Evolutionary conservation across 345 rosid genomes (phyloP), one percentile per base, ranked within the genome.

Genomic region (Raphanus raphanistrum): DNA sequence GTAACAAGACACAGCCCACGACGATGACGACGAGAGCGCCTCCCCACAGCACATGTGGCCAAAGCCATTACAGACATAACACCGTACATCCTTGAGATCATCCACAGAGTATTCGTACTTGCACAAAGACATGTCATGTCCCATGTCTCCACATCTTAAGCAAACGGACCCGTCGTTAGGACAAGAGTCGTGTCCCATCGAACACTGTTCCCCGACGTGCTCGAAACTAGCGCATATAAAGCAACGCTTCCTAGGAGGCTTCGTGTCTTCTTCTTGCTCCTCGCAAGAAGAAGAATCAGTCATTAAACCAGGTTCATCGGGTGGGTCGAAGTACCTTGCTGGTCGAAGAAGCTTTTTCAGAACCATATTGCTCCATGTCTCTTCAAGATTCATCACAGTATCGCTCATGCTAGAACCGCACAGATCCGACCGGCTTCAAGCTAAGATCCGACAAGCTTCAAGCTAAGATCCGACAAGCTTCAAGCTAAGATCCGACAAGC

Each of bases 51-150:
- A 91, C 38, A 92, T 71, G 71, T 95, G 99, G 38, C 98, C 99
- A 84, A 82, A 83, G 50, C 77, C 76, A 79, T 82, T 83, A 89
- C 99, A 95, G 77, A 89, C 71, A 63, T 92, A 91, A 70, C 99
- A 95, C 68, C 88, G 93, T 60, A 90, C 83, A 81, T 88, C 98
- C 98, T 92, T 88, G 62, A 92, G 82, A 86, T 92, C 97, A 65
- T 81, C 85, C 65, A 41, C 68, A 6, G 86, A 64, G 83, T 92
- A 91, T 73, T 80, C 82, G 33, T 83, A 86, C 77, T 70, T 58
- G 81, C 99, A 91, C 55, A 88, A 83, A 79, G 87, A 87, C 94
- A 95, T 88, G 45, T 91, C 97, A 81, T 95, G 98, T 75, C 99
- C 97, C 25, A 84, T 79, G 16, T 66, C 86, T 65, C 97, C 98